A percentile compares a stretch with the other conserved stretches of the same genome.
These are phyloP conservation scores for Sphaerulina vaccinii DNA, from an alignment of 2,329 filamentous ascomycete species.

Conservation along the genomic window DNA sequence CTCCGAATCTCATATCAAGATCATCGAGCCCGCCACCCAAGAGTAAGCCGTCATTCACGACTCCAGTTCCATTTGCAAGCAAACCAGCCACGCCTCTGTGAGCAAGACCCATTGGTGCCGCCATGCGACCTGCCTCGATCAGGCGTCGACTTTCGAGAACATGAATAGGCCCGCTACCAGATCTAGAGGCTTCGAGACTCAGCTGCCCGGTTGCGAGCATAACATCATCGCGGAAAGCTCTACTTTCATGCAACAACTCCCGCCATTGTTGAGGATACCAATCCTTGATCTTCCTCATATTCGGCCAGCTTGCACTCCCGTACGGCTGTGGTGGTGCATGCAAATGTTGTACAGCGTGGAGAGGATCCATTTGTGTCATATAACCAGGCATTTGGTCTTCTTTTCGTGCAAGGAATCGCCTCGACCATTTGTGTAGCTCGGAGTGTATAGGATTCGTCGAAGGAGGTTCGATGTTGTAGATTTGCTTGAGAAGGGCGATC, in stretches of 20 bases:
- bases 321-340: not conserved
- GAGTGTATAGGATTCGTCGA: constrained; percentile 21
- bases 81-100: not conserved
- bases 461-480: constrained; percentile 34
- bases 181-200: not conserved
- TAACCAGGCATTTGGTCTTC: not conserved
- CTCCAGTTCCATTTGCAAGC: not conserved
- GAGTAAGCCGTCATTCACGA: not conserved
- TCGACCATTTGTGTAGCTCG: constrained; percentile 31
- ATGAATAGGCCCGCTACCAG: not conserved
- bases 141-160: not conserved
- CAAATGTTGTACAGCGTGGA: not conserved
- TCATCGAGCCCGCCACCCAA: not conserved
- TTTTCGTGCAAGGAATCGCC: constrained; percentile 21
- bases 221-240: constrained; percentile 15
- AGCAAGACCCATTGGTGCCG: not conserved
- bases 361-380: not conserved
- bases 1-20: not conserved
- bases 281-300: constrained; percentile 8
- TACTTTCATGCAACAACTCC: constrained; percentile 7
- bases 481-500: constrained; percentile 36
- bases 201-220: not conserved
- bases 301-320: not conserved
- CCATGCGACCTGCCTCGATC: not conserved
- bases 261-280: constrained; percentile 3